Evolutionary conservation across 257 asterid species (phyloP).

Genomic region (Scutellaria minor): DNA sequence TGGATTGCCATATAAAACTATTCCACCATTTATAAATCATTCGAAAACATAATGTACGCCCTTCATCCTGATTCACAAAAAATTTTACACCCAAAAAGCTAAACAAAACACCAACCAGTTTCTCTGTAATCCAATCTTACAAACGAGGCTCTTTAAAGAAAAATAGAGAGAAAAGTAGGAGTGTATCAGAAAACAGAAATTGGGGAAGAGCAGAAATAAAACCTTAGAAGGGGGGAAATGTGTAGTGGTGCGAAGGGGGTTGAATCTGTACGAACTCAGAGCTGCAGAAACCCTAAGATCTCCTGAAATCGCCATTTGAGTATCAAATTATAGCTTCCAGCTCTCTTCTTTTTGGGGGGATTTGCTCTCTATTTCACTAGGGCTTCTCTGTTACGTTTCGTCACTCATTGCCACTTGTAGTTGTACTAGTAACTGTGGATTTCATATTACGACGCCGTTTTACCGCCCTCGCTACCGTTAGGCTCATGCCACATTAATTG

Average conservation of each 20-base stretch:
- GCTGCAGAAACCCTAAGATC: slow-evolving; percentile 83
- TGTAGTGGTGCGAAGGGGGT: slow-evolving; percentile 52
- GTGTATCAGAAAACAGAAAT: slow-evolving; percentile 10
- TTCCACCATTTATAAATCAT: slow-evolving; percentile 3
- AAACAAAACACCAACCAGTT: background rate
- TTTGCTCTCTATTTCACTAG: slow-evolving; percentile 35
- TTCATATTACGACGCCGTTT: slow-evolving; percentile 33
- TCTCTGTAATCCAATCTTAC: background rate
- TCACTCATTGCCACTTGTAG: background rate
- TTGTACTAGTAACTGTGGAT: slow-evolving; percentile 4
- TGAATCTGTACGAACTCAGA: slow-evolving; percentile 58
- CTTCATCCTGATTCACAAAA: slow-evolving; percentile 11
- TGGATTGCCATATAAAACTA: background rate
- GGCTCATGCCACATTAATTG: background rate
- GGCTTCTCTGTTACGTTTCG: slow-evolving; percentile 32
- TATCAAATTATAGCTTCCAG: slow-evolving; percentile 20
- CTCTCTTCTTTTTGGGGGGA: background rate
- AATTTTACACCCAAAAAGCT: slow-evolving; percentile 11
- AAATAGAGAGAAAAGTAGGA: background rate
- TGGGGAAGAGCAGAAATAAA: slow-evolving; percentile 21
- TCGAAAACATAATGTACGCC: background rate
- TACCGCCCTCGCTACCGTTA: background rate
- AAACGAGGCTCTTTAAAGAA: background rate
- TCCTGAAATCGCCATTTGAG: slow-evolving; percentile 65
- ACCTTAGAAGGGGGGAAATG: slow-evolving; percentile 73